phyloP scores from a whole-genome alignment of 305 asterid genomes.

The Striga hermonthica region DNA sequence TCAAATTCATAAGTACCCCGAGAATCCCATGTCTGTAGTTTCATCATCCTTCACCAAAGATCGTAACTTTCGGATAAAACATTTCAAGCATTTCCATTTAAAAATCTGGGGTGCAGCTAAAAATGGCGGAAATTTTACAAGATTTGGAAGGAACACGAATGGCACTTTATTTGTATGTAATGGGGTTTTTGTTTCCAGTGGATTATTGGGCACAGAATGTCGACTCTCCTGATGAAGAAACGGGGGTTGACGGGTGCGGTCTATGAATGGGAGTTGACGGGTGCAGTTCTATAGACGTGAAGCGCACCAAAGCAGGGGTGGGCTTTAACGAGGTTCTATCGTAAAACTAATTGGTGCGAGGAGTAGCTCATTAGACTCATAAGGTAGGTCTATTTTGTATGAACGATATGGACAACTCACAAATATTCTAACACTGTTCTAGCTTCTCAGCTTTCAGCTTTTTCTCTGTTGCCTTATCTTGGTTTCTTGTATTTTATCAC shows the following conservation, averaged over 20 bases:
- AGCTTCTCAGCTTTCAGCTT: constrained; percentile 72
- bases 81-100: constrained; percentile 31
- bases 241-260: too few species aligned
- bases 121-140: constrained; percentile 24
- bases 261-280: too few species aligned
- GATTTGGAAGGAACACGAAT: constrained; percentile 14
- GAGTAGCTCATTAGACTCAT: too few species aligned
- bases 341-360: too few species aligned
- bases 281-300: too few species aligned
- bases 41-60: constrained; percentile 25
- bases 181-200: constrained; percentile 51
- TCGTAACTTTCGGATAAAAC: constrained; percentile 15
- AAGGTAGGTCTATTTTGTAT: too few species aligned
- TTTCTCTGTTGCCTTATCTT: constrained; percentile 69
- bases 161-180: constrained; percentile 28
- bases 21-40: constrained; percentile 28
- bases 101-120: constrained; percentile 27
- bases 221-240: too few species aligned
- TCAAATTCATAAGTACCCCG: constrained; percentile 30
- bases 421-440: too few species aligned
- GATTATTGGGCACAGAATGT: constrained; percentile 82
- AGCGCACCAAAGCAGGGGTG: too few species aligned
- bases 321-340: too few species aligned
- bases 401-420: too few species aligned
- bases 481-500: constrained; percentile 73